Evolutionary conservation across 2,329 filamentous ascomycete species (phyloP).

Genomic region (Colletotrichum magnum): DNA sequence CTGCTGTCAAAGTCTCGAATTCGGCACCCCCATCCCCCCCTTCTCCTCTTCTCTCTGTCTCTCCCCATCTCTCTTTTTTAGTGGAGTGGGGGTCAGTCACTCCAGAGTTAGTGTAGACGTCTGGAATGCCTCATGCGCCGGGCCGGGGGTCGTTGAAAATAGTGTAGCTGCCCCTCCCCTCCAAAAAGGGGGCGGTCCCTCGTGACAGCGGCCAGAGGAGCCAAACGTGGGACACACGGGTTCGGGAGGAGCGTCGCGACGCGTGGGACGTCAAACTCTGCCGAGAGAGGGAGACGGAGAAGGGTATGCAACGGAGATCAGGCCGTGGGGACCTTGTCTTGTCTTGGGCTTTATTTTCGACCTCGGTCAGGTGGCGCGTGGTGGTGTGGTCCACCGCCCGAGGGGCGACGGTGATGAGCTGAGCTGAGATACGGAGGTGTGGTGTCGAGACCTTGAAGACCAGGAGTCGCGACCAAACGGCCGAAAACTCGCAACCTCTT

Average conservation of each 20-base stretch:
- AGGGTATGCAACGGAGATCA: background rate
- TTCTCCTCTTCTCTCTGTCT: background rate
- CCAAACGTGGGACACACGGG: constrained; percentile 4
- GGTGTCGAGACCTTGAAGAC: constrained; percentile 1
- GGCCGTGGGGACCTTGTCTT: constrained; percentile 10
- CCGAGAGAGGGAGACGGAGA: background rate
- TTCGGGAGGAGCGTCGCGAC: constrained; percentile 1
- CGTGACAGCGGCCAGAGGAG: background rate
- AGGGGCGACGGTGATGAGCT: constrained; percentile 16
- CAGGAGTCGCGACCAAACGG: background rate
- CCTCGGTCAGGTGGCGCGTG: background rate
- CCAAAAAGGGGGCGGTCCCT: background rate
- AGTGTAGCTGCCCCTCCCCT: background rate
- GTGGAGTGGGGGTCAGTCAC: background rate
- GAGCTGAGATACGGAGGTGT: background rate
- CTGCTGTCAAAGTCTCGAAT: constrained; percentile 29
- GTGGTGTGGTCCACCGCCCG: constrained; percentile 7
- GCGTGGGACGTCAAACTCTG: constrained; percentile 20
- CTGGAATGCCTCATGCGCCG: background rate
- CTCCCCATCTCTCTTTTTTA: background rate
- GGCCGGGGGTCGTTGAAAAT: background rate
- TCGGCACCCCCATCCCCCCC: constrained; percentile 3
- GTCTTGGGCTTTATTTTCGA: background rate
- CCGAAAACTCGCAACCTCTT: background rate
- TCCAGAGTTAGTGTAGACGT: background rate